Evolutionary conservation across 192 early-diverging fungal species (phyloP).

Genomic region (Dissophora globulifera): DNA sequence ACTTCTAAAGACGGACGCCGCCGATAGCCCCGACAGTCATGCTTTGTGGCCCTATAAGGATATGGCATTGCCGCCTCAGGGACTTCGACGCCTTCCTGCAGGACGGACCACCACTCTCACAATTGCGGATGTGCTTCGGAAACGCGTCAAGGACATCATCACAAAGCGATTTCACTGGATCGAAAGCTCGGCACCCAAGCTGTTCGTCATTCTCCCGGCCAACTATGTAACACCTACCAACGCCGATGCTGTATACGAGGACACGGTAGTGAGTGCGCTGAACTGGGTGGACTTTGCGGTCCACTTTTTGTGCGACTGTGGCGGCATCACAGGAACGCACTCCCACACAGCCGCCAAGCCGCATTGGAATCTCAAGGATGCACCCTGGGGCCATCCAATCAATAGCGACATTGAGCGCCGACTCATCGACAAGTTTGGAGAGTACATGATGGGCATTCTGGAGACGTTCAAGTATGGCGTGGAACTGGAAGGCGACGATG

Average conservation of each 20-base stretch:
- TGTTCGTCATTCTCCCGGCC: constrained; percentile 19
- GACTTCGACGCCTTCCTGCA: background rate
- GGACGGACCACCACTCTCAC: background rate
- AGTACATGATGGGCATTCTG: constrained; percentile 31
- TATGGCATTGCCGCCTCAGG: background rate
- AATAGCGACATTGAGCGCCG: background rate
- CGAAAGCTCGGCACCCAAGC: constrained; percentile 1
- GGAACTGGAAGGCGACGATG: background rate
- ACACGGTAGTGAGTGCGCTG: background rate
- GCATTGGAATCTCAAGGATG: constrained; percentile 19
- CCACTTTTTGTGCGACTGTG: constrained; percentile 34
- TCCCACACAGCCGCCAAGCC: constrained; percentile 1
- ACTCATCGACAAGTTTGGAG: constrained; percentile 3
- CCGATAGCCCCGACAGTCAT: too few species aligned
- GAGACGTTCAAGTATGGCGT: constrained; percentile 38
- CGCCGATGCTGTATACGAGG: background rate
- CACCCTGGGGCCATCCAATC: constrained; percentile 5
- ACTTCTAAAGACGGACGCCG: too few species aligned
- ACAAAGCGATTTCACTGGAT: constrained; percentile 13
- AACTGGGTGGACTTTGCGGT: constrained; percentile 18
- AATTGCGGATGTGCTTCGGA: constrained; percentile 8
- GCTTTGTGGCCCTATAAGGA: too few species aligned
- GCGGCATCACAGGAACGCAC: constrained; percentile 10
- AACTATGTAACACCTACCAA: background rate
- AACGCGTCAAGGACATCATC: constrained; percentile 10